Base-by-base conservation (phyloP, 2,329 filamentous ascomycete genomes). In the Tolypocladium endophyticum region DNA sequence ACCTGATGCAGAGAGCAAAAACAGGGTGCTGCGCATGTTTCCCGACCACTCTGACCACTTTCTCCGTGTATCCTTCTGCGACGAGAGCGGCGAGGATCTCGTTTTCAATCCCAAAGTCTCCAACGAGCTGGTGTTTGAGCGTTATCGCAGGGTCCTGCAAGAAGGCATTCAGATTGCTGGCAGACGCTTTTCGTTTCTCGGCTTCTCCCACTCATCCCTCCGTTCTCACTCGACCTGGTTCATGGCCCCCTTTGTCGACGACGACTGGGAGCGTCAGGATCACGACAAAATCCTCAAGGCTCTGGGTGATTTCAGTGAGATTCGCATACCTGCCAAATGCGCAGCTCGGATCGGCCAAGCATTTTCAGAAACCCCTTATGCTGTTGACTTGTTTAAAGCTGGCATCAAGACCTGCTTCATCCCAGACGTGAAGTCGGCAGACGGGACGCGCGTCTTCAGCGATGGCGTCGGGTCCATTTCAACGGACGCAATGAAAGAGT, bases 381-480 rank as follows among this genome's bases (percentile, higher is more conserved):
- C 87, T 0, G 74, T 92, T 0, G 70, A 78, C 0, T 71, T 87
- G 18, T 36, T 71, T 39, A 72, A 73, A 58, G 65, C 70, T 18
- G 61, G 63, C 0, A 77, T 81, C 58, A 65, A 28, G 1, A 65
- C 70, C 7, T 56, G 61, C 0, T 53, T 61, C 1, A 78, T 86
- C 0, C 63, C 68, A 0, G 85, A 89, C 60, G 75, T 90, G 1
- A 75, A 79, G 60, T 81, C 75, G 2, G 52, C 56, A 0, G 73
- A 76, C 38, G 72, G 80, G 14, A 74, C 72, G 0, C 79, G 85
- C 5, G 79, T 86, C 0, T 95, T 94, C 69, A 92, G 87, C 61
- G 90, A 94, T 67, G 90, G 90, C 1, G 87, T 90, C 1, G 90
- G 90, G 0, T 90, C 85, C 0, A 83, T 94, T 6, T 93, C 90